Conservation (phyloP, 371 early-diverging fungal genomes). For the Chytridium lagenaria region DNA sequence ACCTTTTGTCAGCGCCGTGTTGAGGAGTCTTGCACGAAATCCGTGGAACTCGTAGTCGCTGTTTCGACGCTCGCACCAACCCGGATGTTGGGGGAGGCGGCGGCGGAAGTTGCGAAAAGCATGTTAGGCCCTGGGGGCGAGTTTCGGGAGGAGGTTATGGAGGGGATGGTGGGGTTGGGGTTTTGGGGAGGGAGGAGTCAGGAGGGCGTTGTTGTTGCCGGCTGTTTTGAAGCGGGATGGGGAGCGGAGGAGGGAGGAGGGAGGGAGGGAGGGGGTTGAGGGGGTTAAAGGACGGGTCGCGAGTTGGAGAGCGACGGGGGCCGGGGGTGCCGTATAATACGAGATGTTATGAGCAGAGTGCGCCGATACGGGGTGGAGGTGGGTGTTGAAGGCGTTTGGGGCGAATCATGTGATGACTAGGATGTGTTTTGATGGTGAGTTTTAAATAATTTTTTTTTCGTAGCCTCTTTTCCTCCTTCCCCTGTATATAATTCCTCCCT, state of each 20-base stretch:
- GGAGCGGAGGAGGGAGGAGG: too few relatives aligned
- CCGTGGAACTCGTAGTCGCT: too few relatives aligned
- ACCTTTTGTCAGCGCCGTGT: too few relatives aligned
- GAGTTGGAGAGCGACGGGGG: background rate
- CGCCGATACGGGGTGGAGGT: background rate
- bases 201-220: slow-evolving; percentile 11
- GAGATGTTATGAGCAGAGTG: slow-evolving; percentile 11
- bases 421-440: slow-evolving; percentile 14
- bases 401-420: slow-evolving; percentile 11
- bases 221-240: background rate
- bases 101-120: too few relatives aligned
- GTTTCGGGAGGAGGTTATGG: background rate
- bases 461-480: too few relatives aligned
- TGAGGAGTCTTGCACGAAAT: too few relatives aligned
- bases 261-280: too few relatives aligned
- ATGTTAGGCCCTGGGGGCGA: background rate
- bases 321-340: slow-evolving; percentile 11
- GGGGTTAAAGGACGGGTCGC: background rate
- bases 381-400: slow-evolving; percentile 12
- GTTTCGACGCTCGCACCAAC: too few relatives aligned
- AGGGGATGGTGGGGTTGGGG: background rate
- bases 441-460: too few relatives aligned
- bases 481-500: too few relatives aligned
- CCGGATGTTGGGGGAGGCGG: too few relatives aligned
- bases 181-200: background rate